Conservation (phyloP, 2,329 filamentous ascomycete genomes). For the Akanthomyces muscarius region DNA sequence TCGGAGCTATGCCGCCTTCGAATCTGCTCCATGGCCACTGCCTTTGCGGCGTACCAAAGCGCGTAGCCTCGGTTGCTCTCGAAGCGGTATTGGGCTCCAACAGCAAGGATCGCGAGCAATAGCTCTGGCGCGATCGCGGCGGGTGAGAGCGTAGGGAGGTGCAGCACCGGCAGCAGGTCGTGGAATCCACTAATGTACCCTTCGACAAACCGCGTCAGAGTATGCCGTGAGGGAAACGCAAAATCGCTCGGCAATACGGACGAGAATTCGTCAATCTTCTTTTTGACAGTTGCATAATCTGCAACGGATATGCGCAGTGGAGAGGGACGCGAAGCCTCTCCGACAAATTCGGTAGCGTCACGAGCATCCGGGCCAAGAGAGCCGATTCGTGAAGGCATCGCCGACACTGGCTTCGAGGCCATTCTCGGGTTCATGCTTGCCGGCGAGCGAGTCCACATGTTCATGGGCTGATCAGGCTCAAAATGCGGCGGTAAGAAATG, state of each 20-base stretch:
- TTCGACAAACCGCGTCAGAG: conserved; percentile 64
- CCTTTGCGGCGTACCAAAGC: conserved; percentile 58
- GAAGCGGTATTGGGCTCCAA: conserved; percentile 64
- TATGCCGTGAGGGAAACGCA: conserved; percentile 64
- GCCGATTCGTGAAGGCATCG: conserved; percentile 52
- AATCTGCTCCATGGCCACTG: conserved; percentile 56
- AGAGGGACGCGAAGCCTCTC: conserved; percentile 32
- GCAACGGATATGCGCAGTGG: conserved; percentile 48
- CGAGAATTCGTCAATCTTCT: conserved; percentile 58
- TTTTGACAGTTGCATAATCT: conserved; percentile 54
- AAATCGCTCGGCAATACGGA: conserved; percentile 59
- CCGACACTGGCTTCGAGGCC: conserved; percentile 46
- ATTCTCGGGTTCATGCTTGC: conserved; percentile 37
- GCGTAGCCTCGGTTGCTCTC: conserved; percentile 56
- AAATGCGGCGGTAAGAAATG: conserved; percentile 54
- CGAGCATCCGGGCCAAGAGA: conserved; percentile 52
- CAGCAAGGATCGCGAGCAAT: conserved; percentile 61
- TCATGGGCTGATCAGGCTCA: conserved; percentile 50
- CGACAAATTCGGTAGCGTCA: conserved; percentile 31
- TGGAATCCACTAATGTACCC: conserved; percentile 67
- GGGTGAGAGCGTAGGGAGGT: conserved; percentile 62
- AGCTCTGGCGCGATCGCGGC: conserved; percentile 65
- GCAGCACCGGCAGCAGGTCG: conserved; percentile 56
- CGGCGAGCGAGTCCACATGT: conserved; percentile 46
- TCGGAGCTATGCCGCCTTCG: conserved; percentile 54